phyloP scores from a whole-genome alignment of 2,329 filamentous ascomycete species.

The Aspergillus japonicus region DNA sequence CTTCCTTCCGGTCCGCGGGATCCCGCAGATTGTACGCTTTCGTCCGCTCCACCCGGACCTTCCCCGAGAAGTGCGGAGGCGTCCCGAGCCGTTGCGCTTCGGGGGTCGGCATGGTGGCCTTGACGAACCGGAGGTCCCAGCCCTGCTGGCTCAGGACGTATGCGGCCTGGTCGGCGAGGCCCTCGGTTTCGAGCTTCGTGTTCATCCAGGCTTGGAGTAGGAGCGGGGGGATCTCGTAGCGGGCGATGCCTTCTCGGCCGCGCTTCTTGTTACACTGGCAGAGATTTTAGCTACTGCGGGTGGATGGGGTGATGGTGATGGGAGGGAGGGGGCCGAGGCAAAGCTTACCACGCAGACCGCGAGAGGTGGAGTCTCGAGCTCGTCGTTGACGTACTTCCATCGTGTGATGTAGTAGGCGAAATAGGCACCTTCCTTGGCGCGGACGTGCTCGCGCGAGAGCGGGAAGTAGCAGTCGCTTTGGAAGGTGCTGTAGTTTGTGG shows the following conservation, averaged over 20 bases:
- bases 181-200: background rate
- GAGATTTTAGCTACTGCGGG: background rate
- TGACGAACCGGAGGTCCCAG: background rate
- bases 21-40: background rate
- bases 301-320: background rate
- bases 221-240: constrained; percentile 5
- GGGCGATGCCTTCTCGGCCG: constrained; percentile 1
- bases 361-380: background rate
- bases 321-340: too few relatives aligned
- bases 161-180: background rate
- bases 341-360: background rate
- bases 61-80: background rate
- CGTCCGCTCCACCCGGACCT: background rate
- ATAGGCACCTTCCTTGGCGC: background rate
- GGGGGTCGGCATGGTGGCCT: background rate
- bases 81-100: background rate
- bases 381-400: background rate
- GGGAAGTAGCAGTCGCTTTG: background rate
- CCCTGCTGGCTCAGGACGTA: constrained; percentile 1
- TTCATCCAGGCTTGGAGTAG: constrained; percentile 2
- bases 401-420: background rate
- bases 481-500: background rate
- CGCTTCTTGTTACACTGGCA: background rate
- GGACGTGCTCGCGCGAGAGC: background rate
- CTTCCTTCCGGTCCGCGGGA: background rate